A percentile compares a stretch with the other conserved stretches of the same genome.
Conservation (phyloP, 306 rosid genomes). For the Corylus avellana region DNA sequence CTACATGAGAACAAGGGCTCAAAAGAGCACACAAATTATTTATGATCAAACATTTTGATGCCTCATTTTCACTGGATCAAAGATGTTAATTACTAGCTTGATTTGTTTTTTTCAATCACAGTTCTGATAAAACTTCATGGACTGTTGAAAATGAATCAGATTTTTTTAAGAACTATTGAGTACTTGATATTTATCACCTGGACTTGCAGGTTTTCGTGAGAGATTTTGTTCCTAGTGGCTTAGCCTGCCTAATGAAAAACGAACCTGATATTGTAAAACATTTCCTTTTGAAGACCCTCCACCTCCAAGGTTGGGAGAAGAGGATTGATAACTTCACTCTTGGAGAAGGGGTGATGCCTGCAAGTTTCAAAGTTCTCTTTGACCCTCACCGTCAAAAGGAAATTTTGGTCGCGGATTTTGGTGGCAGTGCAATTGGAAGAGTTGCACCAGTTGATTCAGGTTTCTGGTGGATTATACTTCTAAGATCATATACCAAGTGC, state of each 20-base stretch:
- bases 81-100: not conserved
- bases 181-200: not conserved
- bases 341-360: constrained; percentile 35
- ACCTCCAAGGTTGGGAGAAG: constrained; percentile 36
- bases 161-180: not conserved
- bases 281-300: constrained; percentile 34
- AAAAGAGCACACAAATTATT: no score
- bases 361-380: constrained; percentile 34
- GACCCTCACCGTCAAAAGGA: constrained; percentile 14
- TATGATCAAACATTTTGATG: not conserved
- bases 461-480: constrained; percentile 38
- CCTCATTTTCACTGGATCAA: not conserved
- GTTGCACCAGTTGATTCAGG: constrained; percentile 42
- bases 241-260: constrained; percentile 29
- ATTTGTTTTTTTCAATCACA: not conserved
- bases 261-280: constrained; percentile 32
- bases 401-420: constrained; percentile 31
- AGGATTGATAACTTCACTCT: constrained; percentile 30
- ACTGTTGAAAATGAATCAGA: not conserved
- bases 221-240: constrained; percentile 34
- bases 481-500: constrained; percentile 21
- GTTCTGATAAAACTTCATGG: not conserved
- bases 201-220: constrained; percentile 33
- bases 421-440: constrained; percentile 43
- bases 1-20: not conserved